Evolutionary conservation across 441 rosid genomes (phyloP), one percentile per base, ranked within the genome.

Genomic region (Erysimum cheiri): DNA sequence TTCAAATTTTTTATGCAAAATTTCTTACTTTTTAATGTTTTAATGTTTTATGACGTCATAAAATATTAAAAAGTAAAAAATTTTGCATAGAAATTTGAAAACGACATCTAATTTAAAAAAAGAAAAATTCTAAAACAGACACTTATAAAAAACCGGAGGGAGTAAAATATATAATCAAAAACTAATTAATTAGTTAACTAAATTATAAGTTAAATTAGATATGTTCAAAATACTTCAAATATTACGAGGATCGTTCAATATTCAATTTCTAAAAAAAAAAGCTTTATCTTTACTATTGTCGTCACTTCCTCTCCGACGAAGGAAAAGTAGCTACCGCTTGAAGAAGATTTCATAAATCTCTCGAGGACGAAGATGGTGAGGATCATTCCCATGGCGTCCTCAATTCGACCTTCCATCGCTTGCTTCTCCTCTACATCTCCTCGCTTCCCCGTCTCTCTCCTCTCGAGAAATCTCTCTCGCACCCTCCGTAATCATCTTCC

Each of bases 351-450:
- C 28, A 0, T 33, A 6, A 55, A 53, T 22, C 24, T 22, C 49
- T 36, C 28, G 17, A 60, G 5, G 61, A 54, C 33, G 46, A 69
- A 44, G 63, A 87, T 79, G 88, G 88, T 83, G 75, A 84, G 90
- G 88, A 72, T 87, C 61, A 60, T 82, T 10, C 87, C 93, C 46
- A 84, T 87, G 92, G 88, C 93, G 0, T 86, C 96, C 69, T 83
- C 97, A 26, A 68, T 89, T 69, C 81, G 87, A 64, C 91, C 96
- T 57, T 85, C 96, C 7, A 54, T 87, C 8, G 59, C 83, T 67
- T 82, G 81, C 35, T 79, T 84, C 59, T 78, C 83, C 59, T 76
- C 81, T 48, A 3, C 76, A 17, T 43, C 85, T 60, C 73, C 81
- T 50, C 79, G 84, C 44, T 66, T 80, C 63, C 73, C 75, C 29